Conservation (phyloP, 2,329 filamentous ascomycete genomes). For the Aspergillus pseudoviridinutans region DNA sequence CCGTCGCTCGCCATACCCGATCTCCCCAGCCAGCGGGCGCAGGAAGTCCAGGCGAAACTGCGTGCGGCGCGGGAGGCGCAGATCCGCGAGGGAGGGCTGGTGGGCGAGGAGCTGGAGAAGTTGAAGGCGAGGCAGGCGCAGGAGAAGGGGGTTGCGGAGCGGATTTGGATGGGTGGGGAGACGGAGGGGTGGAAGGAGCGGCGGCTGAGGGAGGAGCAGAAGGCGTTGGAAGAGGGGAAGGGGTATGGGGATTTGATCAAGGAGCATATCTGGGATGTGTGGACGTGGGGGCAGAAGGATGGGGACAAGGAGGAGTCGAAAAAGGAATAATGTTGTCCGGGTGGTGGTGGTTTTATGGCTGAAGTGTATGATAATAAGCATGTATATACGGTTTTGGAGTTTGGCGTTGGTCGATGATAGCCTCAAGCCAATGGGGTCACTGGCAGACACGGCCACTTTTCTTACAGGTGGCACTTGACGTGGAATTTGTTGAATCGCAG, state of each 20-base stretch:
- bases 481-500: too few species aligned
- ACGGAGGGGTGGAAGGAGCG: conserved; percentile 42
- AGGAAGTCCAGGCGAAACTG: conserved; percentile 30
- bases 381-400: too few species aligned
- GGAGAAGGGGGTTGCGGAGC: conserved; percentile 26
- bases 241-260: conserved; percentile 45
- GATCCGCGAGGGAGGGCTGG: conserved; percentile 17
- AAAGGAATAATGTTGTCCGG: background rate
- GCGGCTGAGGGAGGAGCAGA: conserved; percentile 39
- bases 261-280: conserved; percentile 46
- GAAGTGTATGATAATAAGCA: background rate
- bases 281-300: conserved; percentile 36
- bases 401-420: too few species aligned
- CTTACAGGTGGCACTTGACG: too few species aligned
- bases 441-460: too few species aligned
- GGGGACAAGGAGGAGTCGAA: background rate
- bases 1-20: conserved; percentile 10
- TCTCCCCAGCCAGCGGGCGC: conserved; percentile 31
- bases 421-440: too few species aligned
- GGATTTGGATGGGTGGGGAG: conserved; percentile 42
- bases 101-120: conserved; percentile 31
- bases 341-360: too few species aligned
- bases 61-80: conserved; percentile 25
- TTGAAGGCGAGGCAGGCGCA: conserved; percentile 27
- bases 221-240: conserved; percentile 41